A percentile compares a stretch with the other conserved stretches of the same genome.
phyloP scores from a whole-genome alignment of 1,139 yeast genomes.

The Kodamaea sp. region DNA sequence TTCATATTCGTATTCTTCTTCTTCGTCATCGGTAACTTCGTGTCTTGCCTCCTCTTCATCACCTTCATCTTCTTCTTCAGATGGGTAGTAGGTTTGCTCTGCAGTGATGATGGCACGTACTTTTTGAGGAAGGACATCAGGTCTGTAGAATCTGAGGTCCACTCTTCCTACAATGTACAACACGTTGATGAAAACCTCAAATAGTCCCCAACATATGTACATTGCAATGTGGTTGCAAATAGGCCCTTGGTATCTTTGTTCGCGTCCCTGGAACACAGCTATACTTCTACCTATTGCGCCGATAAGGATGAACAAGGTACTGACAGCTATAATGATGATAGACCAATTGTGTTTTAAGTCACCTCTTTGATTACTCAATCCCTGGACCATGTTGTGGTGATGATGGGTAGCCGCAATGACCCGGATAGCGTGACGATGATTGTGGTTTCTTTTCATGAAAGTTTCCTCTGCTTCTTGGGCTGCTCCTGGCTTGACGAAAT shows the following conservation, averaged over 20 bases:
- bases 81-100: constrained; percentile 36
- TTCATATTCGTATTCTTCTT: no score
- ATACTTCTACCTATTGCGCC: constrained; percentile 61
- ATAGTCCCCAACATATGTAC: constrained; percentile 67
- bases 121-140: constrained; percentile 52
- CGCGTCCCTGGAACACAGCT: constrained; percentile 44
- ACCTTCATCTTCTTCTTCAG: no score
- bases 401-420: constrained; percentile 50
- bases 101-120: constrained; percentile 46
- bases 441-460: constrained; percentile 50
- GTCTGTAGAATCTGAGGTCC: constrained; percentile 78
- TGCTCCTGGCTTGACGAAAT: constrained; percentile 54
- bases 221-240: constrained; percentile 50
- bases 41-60: no score
- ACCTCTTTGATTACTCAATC: constrained; percentile 45
- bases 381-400: constrained; percentile 44
- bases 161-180: constrained; percentile 62
- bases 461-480: constrained; percentile 50
- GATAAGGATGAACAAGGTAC: constrained; percentile 56
- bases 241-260: constrained; percentile 5
- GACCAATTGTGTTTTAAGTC: constrained; percentile 51
- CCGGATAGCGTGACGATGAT: constrained; percentile 52
- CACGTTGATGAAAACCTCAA: constrained; percentile 58
- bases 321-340: constrained; percentile 46
- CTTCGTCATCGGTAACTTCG: no score